Base-by-base conservation (phyloP, 2,329 filamentous ascomycete species). In the Pseudonectria buxi region DNA sequence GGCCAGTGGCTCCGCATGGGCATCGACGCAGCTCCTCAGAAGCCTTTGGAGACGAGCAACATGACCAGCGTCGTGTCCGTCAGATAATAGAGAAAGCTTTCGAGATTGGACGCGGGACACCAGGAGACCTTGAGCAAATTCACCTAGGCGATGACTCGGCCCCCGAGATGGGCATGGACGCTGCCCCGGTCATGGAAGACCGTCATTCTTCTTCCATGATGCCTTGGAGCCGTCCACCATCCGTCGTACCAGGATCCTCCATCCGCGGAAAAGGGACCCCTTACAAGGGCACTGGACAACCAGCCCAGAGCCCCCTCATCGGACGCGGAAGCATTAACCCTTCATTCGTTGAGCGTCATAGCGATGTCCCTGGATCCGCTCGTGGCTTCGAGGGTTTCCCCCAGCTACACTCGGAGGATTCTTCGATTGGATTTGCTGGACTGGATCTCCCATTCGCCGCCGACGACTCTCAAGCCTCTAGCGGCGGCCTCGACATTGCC, bases 121-220 rank as follows among this genome's bases (percentile, higher is more conserved):
- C 37, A 4, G 54, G 55, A 7, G 55, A 55, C 6, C 13, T 32
- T 25, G 57, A 55, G 0, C 44, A 51, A 4, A 30, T 57, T 7
- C 50, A 59, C 2, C 47, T 64, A 6, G 60, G 59, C n/a, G 57
- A 67, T 14, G 61, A 69, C 13, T 56, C 59, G 1, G 56, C 64
- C 31, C 61, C 82, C 14, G 87, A 94, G 56, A 59, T 86, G 15
- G 84, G 81, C 14, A 77, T 86, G 59, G 76, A 85, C 28, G 82
- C 75, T 1, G 74, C 69, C 1, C 71, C 75, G 1, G 73, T 76
- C 7, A 71, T 92, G 35, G 75, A 77, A 4, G 83, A 94, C 39
- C 74, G 81, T 35, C 73, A 74, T 30, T 72, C 69, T 1, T 72
- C 68, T 3, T 68, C 66, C 12, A 56, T 71, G 37, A 60, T 69